Evolutionary conservation across 164 flowering plant species (phyloP), one percentile per base, ranked within the genome.

Genomic region (Macadamia integrifolia): DNA sequence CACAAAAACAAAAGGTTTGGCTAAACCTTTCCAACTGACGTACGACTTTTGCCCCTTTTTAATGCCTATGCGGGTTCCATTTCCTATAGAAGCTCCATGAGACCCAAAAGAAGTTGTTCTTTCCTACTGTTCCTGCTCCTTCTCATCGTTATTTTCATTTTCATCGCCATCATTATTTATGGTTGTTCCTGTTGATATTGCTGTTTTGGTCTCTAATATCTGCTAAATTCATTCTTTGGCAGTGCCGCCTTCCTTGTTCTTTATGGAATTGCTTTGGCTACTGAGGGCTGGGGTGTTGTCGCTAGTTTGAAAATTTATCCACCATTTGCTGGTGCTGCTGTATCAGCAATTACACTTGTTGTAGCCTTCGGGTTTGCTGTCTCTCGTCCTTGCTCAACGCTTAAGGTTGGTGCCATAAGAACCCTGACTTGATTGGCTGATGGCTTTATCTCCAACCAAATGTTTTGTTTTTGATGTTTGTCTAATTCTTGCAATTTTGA

Each of bases 241-340:
- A 95, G 99, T 80, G 96, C 84, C 71, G 90, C 99, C 35, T 95
- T 95, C 75, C 91, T 95, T 71, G 76, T 95, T 80, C 91, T 95
- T 56, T 95, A 91, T 85, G 99, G 91, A 62, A 80, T 92, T 79
- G 99, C 98, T 31, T 81, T 95, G 85, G 99, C 99, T 70, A 92
- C 76, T 65, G 98, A 95, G 73, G 98, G 98, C 40, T 95, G 99
- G 99, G 99, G 99, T 70, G 99, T 95, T 66, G 97, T 92, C 76
- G 99, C 99, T 48, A 92, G 99, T 79, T 84, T 92, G 81, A 84
- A 78, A 61, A 88, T 92, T 43, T 88, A 89, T 79, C 98, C 99
- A 31, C 99, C 99, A 8, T 95, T 91, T 83, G 97, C 96, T 82
- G 99, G 99, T 72, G 98, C 99, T 71, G 96, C 99, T 78, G 98